Evolutionary conservation across 2,329 filamentous ascomycete species (phyloP).

Genomic region (Xylariaceae sp.): DNA sequence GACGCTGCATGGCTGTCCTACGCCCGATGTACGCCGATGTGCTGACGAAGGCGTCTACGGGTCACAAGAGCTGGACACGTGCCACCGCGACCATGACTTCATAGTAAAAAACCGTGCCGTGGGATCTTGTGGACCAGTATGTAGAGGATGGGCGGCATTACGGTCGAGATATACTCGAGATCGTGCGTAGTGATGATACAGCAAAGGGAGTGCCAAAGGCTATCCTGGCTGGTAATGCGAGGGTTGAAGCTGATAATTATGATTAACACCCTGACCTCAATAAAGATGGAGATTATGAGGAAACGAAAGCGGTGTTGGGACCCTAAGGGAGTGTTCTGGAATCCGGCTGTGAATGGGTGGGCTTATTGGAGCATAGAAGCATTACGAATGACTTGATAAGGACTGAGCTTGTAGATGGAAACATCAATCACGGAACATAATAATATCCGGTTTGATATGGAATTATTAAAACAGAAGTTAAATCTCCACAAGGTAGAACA

Average conservation of each 20-base stretch:
- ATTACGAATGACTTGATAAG: too few species aligned
- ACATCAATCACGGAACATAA: too few species aligned
- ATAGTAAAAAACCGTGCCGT: conserved; percentile 1
- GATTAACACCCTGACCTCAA: conserved; percentile 1
- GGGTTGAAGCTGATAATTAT: conserved; percentile 15
- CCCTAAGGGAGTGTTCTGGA: conserved; percentile 14
- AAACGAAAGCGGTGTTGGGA: conserved; percentile 4
- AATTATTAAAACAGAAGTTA: too few species aligned
- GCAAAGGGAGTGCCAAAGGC: conserved; percentile 7
- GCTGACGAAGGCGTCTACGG: neutral
- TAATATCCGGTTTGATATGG: too few species aligned
- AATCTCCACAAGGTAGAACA: too few species aligned
- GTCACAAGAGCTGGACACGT: conserved; percentile 2
- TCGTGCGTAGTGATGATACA: conserved; percentile 6
- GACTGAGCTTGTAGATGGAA: too few species aligned
- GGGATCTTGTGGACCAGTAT: neutral
- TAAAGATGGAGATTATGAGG: conserved; percentile 12
- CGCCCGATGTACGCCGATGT: neutral
- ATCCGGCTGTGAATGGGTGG: conserved; percentile 33
- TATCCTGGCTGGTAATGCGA: conserved; percentile 9
- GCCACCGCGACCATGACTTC: conserved; percentile 6
- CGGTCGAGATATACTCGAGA: neutral
- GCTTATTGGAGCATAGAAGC: too few species aligned
- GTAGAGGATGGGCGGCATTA: neutral
- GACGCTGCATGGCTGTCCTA: neutral